These are phyloP conservation scores for Exserohilum rostratum DNA, from an alignment of 2,329 filamentous ascomycete species.

Conservation along the genomic window DNA sequence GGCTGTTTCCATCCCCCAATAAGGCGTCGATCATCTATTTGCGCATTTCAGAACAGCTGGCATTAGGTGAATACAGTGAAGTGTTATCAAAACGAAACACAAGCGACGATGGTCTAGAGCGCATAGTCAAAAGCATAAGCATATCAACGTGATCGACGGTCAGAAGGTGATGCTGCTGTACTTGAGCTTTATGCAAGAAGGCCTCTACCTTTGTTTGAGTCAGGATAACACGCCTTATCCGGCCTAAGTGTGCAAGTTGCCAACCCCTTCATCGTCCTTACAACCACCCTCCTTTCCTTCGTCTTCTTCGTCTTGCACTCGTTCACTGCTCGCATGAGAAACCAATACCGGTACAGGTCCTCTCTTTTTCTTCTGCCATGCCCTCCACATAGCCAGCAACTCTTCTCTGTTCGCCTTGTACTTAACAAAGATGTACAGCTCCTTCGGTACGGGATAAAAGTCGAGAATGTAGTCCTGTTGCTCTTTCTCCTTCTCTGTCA, in stretches of 20 bases:
- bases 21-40: too few species aligned
- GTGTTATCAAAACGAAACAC: too few species aligned
- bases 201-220: too few species aligned
- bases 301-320: too few species aligned
- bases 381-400: conserved; percentile 23
- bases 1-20: too few species aligned
- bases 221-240: not conserved
- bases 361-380: conserved; percentile 29
- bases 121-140: too few species aligned
- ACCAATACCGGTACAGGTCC: not conserved
- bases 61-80: too few species aligned
- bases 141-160: too few species aligned
- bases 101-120: too few species aligned
- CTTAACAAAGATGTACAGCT: conserved; percentile 10
- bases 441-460: conserved; percentile 18
- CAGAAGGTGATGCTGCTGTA: too few species aligned
- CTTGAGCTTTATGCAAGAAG: too few species aligned
- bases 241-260: not conserved
- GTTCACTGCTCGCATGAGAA: not conserved
- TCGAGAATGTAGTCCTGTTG: conserved; percentile 9
- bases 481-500: conserved; percentile 22
- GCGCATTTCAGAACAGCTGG: too few species aligned
- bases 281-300: not conserved
- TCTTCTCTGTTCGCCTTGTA: not conserved
- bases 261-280: not conserved